Percentiles rank a stretch among this genome's conserved stretches.
These are phyloP conservation scores for Acanthamoeba sp. DNA, from an alignment of 208 protist genomes.

Conservation along the genomic window DNA sequence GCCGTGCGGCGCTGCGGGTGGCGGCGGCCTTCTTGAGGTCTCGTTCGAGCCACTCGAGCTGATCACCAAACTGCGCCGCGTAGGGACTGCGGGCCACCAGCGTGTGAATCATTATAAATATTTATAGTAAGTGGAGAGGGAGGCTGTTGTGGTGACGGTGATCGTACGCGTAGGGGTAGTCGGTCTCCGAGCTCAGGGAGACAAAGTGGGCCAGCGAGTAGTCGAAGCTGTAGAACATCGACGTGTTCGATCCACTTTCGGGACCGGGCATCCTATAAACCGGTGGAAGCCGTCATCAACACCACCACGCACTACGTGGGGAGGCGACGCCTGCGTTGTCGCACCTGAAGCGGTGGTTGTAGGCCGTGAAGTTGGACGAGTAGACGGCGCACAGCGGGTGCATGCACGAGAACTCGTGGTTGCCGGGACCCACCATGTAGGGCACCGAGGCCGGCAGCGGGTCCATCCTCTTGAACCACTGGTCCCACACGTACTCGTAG, in stretches of 20 bases:
- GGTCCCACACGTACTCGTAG: slow-evolving; percentile 71
- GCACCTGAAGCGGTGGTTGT: slow-evolving; percentile 61
- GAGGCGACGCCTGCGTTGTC: background rate
- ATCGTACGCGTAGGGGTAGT: slow-evolving; percentile 35
- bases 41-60: slow-evolving; percentile 65
- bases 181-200: slow-evolving; percentile 70
- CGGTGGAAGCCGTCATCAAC: background rate
- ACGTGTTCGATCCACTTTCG: slow-evolving; percentile 21
- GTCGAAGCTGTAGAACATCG: slow-evolving; percentile 71
- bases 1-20: background rate
- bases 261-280: slow-evolving; percentile 30
- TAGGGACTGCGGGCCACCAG: slow-evolving; percentile 64
- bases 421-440: slow-evolving; percentile 70
- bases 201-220: slow-evolving; percentile 68
- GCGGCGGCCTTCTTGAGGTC: slow-evolving; percentile 28
- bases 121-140: no score
- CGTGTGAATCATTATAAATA: no score
- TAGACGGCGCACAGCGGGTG: slow-evolving; percentile 7
- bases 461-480: slow-evolving; percentile 63
- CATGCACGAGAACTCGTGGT: slow-evolving; percentile 66
- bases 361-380: slow-evolving; percentile 71
- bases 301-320: background rate
- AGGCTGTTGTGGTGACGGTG: no score
- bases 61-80: slow-evolving; percentile 20
- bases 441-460: slow-evolving; percentile 11